Percentiles rank a stretch among this genome's conserved stretches.
Conservation (phyloP, 176 grass and related monocot genomes). For the Panicum miliaceum region DNA sequence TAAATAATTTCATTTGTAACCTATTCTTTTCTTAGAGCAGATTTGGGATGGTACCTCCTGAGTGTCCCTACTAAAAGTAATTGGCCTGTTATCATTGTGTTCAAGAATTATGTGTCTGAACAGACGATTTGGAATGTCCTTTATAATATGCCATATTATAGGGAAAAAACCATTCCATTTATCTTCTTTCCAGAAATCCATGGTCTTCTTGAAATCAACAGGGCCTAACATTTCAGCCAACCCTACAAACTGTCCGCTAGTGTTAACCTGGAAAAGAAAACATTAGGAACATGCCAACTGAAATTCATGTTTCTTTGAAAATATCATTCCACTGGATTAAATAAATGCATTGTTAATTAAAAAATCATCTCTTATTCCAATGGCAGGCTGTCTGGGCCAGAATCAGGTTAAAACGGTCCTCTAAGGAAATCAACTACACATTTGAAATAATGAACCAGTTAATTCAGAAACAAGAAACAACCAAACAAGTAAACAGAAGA, state of each 20-base stretch:
- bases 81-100: conserved; percentile 73
- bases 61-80: conserved; percentile 87
- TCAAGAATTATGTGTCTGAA: conserved; percentile 89
- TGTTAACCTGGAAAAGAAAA: conserved; percentile 80
- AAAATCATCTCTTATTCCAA: background rate
- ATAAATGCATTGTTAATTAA: conserved; percentile 8
- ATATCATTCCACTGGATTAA: conserved; percentile 12
- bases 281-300: conserved; percentile 1
- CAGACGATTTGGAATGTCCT: conserved; percentile 73
- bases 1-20: conserved; percentile 17
- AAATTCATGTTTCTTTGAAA: background rate
- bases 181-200: conserved; percentile 81
- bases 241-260: conserved; percentile 87
- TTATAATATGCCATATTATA: conserved; percentile 78
- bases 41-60: conserved; percentile 67
- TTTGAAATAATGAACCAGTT: conserved; percentile 16
- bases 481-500: conserved; percentile 27
- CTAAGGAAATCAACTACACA: background rate
- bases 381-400: background rate
- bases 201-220: conserved; percentile 85
- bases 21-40: background rate
- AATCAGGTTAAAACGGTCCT: conserved; percentile 24
- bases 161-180: conserved; percentile 91
- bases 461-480: background rate
- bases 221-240: conserved; percentile 91